Evolutionary conservation across 176 grass and related monocot genomes (phyloP), one percentile per base, ranked within the genome.

Genomic region (Eragrostis curvula): DNA sequence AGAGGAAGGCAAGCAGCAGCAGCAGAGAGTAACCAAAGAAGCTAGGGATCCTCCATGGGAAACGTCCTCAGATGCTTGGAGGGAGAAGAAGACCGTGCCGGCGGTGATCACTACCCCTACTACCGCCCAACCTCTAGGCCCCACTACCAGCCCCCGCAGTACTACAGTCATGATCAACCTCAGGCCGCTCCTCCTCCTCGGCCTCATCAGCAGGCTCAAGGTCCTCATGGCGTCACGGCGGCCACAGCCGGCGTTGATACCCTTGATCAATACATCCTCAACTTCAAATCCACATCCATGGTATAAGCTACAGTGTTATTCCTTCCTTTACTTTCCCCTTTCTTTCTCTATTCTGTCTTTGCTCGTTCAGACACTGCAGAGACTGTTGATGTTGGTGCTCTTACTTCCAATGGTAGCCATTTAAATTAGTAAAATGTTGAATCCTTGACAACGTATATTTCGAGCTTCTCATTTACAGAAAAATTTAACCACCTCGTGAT

Each of bases 231-330:
- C 80, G 16, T 79, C 23, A 69, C 32, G 17, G 67, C 9, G 29
- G 21, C 28, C 68, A 68, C 57, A 27, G 47, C 46, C 17, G 25
- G 68, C 29, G 48, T 86, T 24, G 45, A 69, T 16, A 57, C 69
- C 50, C 70, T 86, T 7, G 28, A 56, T 20, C 24, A 44, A 28
- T 84, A 87, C 55, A 77, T 85, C 58, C 16, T 68, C 80, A 65
- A 46, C 66, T 87, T 89, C 3, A 67, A 64, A 30, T 53, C 55
- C 39, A 25, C 84, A 9, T 87, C 77, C 69, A 52, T 70, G 91
- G 87, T 93, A 84, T 18, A 5, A 3, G 16, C 2, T 21, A 9
- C 3, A n/a, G 17, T 68, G 41, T 69, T 51, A 25, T 27, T 24
- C 13, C 27, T 25, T 58, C 13, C 48, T 12, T 4, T 9, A 2